phyloP scores from a whole-genome alignment of 2,329 filamentous ascomycete species.

The Aphanoascus verrucosus region DNA sequence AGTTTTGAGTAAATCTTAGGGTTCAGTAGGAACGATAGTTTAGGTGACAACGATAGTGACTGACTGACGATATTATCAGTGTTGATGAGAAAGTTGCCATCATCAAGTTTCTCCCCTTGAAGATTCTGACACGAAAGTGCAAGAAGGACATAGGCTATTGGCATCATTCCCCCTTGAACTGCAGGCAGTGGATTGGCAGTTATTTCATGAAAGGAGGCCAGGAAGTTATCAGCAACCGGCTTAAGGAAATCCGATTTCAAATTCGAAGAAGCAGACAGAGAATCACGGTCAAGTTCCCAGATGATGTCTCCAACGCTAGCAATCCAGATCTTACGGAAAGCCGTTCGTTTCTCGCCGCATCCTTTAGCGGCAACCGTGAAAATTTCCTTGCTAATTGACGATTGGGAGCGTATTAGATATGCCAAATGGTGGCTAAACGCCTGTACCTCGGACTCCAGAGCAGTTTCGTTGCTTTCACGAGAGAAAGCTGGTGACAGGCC shows the following conservation, averaged over 20 bases:
- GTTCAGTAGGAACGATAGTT: slow-evolving; percentile 79
- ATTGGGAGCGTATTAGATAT: slow-evolving; percentile 50
- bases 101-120: slow-evolving; percentile 44
- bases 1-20: slow-evolving; percentile 76
- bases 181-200: slow-evolving; percentile 65
- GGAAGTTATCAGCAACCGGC: slow-evolving; percentile 41
- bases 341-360: slow-evolving; percentile 69
- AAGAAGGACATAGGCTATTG: slow-evolving; percentile 63
- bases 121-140: slow-evolving; percentile 51
- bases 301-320: slow-evolving; percentile 62
- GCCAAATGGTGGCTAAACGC: slow-evolving; percentile 57
- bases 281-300: slow-evolving; percentile 43
- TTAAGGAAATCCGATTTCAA: slow-evolving; percentile 37
- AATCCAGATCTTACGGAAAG: slow-evolving; percentile 69
- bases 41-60: slow-evolving; percentile 59
- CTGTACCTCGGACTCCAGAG: slow-evolving; percentile 63
- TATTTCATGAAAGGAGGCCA: slow-evolving; percentile 65
- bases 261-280: slow-evolving; percentile 40
- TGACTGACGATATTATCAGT: slow-evolving; percentile 49
- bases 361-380: slow-evolving; percentile 69
- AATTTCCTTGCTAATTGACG: slow-evolving; percentile 54
- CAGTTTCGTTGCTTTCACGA: slow-evolving; percentile 83
- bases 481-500: slow-evolving; percentile 57
- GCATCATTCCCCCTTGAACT: slow-evolving; percentile 71
- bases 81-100: slow-evolving; percentile 30